These are phyloP conservation scores for Cucurbitaria berberidis DNA, from an alignment of 2,329 filamentous ascomycete species.

Conservation along the genomic window DNA sequence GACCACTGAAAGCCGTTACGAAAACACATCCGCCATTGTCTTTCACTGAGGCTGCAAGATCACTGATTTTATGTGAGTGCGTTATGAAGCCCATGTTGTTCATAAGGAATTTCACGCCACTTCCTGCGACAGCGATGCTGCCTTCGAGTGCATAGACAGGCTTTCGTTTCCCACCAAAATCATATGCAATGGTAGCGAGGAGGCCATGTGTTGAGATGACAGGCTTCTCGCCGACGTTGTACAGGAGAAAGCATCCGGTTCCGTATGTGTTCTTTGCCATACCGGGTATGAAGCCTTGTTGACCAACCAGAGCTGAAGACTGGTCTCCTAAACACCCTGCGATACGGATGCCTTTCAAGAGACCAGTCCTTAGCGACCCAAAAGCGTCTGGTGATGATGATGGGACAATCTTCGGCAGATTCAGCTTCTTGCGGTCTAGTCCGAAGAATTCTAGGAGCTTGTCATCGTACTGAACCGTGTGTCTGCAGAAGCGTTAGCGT, in stretches of 20 bases:
- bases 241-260: constrained; percentile 86
- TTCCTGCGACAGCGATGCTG: constrained; percentile 81
- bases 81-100: constrained; percentile 69
- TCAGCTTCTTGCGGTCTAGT: constrained; percentile 73
- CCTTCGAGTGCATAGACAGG: constrained; percentile 83
- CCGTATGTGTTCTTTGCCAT: constrained; percentile 91
- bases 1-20: constrained; percentile 87
- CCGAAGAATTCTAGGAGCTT: constrained; percentile 79
- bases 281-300: constrained; percentile 81
- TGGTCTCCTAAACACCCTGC: constrained; percentile 89
- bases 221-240: constrained; percentile 84
- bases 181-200: constrained; percentile 84
- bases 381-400: constrained; percentile 78
- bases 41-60: constrained; percentile 67
- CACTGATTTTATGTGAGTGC: constrained; percentile 67
- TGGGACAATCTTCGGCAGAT: constrained; percentile 81
- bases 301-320: constrained; percentile 83
- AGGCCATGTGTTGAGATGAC: constrained; percentile 85
- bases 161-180: constrained; percentile 71
- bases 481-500: constrained; percentile 30
- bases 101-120: constrained; percentile 73
- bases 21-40: constrained; percentile 85
- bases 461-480: constrained; percentile 80
- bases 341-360: constrained; percentile 73
- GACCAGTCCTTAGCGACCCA: constrained; percentile 69